Evolutionary conservation across 768 basidiomycete genomes (phyloP), one percentile per base, ranked within the genome.

Genomic region (Tricholoma hemisulphureum): DNA sequence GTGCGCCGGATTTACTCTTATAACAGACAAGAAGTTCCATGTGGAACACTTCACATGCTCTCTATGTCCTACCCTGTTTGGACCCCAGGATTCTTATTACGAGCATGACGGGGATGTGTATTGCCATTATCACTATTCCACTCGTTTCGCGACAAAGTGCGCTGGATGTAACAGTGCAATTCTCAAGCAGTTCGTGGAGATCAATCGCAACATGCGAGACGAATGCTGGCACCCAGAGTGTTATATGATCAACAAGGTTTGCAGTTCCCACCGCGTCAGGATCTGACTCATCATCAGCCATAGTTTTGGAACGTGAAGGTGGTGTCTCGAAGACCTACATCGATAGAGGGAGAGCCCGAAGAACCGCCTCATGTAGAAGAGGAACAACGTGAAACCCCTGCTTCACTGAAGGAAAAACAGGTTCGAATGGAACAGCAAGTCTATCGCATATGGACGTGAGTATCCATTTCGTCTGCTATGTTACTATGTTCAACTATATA

Each of bases 171-270:
- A 86, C 64, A 97, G 89, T 58, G 97, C 97, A 16, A 99, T 99
- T 61, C 77, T 99, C 64, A 99, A 99, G 77, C 97, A 99, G 73
- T 99, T 98, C 68, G 97, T 99, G 60, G 97, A 99, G 77, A 98
- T 99, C 75, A 98, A 99, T 68, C 85, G 97, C 59, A 98, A 98
- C 74, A 93, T 91, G 83, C 83, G 88, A 63, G 95, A 99, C 74
- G 97, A 99, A 77, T 98, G 96, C 69, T 99, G 97, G 96, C 97
- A 99, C 81, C 97, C 97, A 55, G 97, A 99, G 73, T 99, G 97
- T 72, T 98, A 98, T 73, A 98, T 98, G 96, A 98, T 99, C 64
- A 96, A 98, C 75, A 98, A 98, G 82, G 95, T 96, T 61, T 56
- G 83, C 16, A 16, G 52, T 56, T 49, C 7, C 34, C 58, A 18